Conservation (phyloP, 2,329 filamentous ascomycete genomes). For the Beauveria brongniartii region DNA sequence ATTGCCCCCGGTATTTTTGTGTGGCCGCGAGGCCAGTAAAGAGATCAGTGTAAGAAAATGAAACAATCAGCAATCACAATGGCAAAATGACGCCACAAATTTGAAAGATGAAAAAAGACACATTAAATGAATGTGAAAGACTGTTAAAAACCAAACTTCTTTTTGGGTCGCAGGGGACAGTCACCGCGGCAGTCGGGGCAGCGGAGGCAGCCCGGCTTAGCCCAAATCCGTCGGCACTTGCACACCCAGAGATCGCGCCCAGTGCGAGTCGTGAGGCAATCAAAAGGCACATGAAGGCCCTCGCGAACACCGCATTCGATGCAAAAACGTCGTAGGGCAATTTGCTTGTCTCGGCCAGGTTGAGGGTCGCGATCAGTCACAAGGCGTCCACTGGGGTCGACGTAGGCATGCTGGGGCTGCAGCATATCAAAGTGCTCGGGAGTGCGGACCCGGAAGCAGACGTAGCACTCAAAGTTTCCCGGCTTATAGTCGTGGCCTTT, state of each 20-base stretch:
- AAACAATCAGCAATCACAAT: neutral
- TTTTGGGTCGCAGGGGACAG: constrained; percentile 28
- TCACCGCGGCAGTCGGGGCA: constrained; percentile 28
- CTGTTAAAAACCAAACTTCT: constrained; percentile 18
- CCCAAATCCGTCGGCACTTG: constrained; percentile 28
- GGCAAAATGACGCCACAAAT: neutral
- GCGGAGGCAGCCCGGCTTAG: constrained; percentile 26
- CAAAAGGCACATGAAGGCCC: constrained; percentile 29
- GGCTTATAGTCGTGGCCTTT: constrained; percentile 29
- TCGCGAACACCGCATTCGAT: constrained; percentile 32
- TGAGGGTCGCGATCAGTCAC: constrained; percentile 23
- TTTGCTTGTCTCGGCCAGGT: constrained; percentile 19
- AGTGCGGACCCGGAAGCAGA: constrained; percentile 32
- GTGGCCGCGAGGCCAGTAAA: neutral
- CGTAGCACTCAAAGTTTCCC: constrained; percentile 34
- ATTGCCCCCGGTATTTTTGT: neutral
- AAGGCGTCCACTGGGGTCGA: constrained; percentile 24
- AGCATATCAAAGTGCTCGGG: constrained; percentile 31
- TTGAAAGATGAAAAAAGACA: neutral
- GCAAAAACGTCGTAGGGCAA: constrained; percentile 32
- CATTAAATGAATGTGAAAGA: neutral
- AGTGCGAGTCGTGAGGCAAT: constrained; percentile 29
- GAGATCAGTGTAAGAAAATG: neutral
- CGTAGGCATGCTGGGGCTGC: constrained; percentile 25
- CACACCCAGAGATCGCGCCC: constrained; percentile 33